Evolutionary conservation across 1,284 basidiomycete genomes (phyloP), one percentile per base, ranked within the genome.

Genomic region (Sphaerobolus stellatus): DNA sequence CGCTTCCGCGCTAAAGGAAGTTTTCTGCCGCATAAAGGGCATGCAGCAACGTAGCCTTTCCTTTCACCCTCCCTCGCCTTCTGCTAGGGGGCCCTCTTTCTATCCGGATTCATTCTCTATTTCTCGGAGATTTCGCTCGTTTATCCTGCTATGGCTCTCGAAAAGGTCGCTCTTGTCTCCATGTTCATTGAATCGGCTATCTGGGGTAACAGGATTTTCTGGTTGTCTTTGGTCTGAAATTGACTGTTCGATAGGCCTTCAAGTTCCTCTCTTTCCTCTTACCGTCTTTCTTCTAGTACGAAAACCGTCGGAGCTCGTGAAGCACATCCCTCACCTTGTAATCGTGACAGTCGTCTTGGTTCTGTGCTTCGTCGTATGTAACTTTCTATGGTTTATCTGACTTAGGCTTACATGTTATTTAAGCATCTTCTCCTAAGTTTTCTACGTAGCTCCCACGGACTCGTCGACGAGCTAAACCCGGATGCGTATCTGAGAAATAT

Each of bases 141-240:
- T 44, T 34, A 45, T 11, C 18, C 45, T 54, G 44, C 38, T 30
- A 36, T 41, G 18, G 34, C 52, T 14, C 52, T 54, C n/a, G 52
- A 54, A 33, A 54, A 40, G 52, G 34, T 11, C 8, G 41, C 31
- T 38, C 20, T 54, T 22, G 16, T 54, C 29, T 48, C 52, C 8
- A n/a, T 54, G 28, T 54, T 48, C 34, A 20, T 54, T 18, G 52
- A 54, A 48, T 54, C 52, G n/a, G 22, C 41, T 3, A 38, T 54
- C 20, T 54, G 52, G 46, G 52, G 52, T 54, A 27, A 18, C 20
- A 24, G 8, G 11, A 5, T 9, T 7, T n/a, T 24, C 27, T 47
- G 11, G 7, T 29, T 47, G n/a, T n/a, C 22, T 47, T 25, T 7
- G 16, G 8, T 47, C n/a, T 7, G 20, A 7, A 11, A 38, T 3